phyloP scores from a whole-genome alignment of 164 flowering plant species.

The Santalum album region DNA sequence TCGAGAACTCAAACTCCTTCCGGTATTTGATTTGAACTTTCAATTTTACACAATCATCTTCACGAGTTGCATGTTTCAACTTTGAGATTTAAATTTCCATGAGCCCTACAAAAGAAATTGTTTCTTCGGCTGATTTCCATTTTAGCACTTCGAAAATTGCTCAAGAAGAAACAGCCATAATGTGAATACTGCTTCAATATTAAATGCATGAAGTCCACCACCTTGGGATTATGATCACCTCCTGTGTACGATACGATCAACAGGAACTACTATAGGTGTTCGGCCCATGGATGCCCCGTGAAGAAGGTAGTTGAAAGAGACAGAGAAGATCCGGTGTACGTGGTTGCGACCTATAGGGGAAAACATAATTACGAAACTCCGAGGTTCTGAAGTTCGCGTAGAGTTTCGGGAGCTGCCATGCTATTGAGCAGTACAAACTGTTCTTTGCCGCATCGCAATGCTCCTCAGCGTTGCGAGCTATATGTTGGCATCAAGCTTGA shows the following conservation, averaged over 20 bases:
- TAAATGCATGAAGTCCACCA: not conserved
- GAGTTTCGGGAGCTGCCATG: not conserved
- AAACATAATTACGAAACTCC: constrained; percentile 31
- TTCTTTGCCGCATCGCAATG: too few relatives aligned
- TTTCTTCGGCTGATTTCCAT: too few relatives aligned
- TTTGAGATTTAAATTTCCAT: too few relatives aligned
- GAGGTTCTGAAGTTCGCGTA: constrained; percentile 7
- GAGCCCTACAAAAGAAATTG: too few relatives aligned
- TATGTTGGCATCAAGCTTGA: too few relatives aligned
- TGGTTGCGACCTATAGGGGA: constrained; percentile 54
- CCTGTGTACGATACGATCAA: not conserved
- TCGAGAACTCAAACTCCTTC: too few relatives aligned
- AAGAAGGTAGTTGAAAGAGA: constrained; percentile 64
- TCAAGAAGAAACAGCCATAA: not conserved
- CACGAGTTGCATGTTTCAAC: too few relatives aligned
- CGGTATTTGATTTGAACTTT: too few relatives aligned
- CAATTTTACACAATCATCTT: too few relatives aligned
- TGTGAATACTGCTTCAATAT: not conserved
- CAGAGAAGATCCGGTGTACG: constrained; percentile 30
- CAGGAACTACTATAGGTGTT: constrained; percentile 55
- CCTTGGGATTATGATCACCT: not conserved
- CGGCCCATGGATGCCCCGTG: constrained; percentile 43
- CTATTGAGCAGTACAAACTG: too few relatives aligned
- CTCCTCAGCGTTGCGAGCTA: too few relatives aligned
- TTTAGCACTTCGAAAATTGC: too few relatives aligned